Evolutionary conservation across 1,139 yeast species (phyloP), one percentile per base, ranked within the genome.

Genomic region (Nakaseomyces uthaithaninus): DNA sequence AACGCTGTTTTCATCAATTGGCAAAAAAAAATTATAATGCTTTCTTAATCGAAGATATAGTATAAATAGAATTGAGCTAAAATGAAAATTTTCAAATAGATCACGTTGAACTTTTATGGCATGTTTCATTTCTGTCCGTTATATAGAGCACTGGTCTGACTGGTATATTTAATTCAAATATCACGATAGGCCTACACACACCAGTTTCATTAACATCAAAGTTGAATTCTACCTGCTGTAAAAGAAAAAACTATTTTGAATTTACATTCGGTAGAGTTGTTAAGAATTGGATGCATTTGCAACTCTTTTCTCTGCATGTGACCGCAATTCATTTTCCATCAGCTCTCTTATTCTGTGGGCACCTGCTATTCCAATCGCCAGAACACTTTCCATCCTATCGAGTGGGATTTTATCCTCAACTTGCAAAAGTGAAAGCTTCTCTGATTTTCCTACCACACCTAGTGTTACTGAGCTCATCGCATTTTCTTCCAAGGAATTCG

Each of bases 301-400:
- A 19, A 65, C 52, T 50, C 68, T 61, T 40, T 65, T 59, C 45
- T 72, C 72, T 3, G 89, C 91, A 52, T 80, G 85, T 45, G 68
- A 70, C 52, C 95, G 73, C 7, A 89, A 83, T 55, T 82, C 86
- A 38, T 71, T 68, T 56, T 91, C 96, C 95, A 91, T 86, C 47
- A 85, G 65, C 39, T 82, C 87, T 57, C 89, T 74, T 16, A 91
- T 68, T 47, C 83, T 68, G 54, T 83, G 93, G 43, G 91, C 76
- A 6, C 97, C 98, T n/a, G 89, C 84, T 39, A 89, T 76, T 1
- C 93, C 94, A 40, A 87, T 72, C n/a, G 85, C 83, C 53, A 91
- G 64, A 4, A 86, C 78, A 17, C 77, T 67, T 53, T 85, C 94
- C 45, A 91, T 63, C 43, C 76, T 71, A 56, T 89, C 97, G 51